phyloP scores from a whole-genome alignment of 2,329 filamentous ascomycete species.

The Hymenoscyphus linearis region DNA sequence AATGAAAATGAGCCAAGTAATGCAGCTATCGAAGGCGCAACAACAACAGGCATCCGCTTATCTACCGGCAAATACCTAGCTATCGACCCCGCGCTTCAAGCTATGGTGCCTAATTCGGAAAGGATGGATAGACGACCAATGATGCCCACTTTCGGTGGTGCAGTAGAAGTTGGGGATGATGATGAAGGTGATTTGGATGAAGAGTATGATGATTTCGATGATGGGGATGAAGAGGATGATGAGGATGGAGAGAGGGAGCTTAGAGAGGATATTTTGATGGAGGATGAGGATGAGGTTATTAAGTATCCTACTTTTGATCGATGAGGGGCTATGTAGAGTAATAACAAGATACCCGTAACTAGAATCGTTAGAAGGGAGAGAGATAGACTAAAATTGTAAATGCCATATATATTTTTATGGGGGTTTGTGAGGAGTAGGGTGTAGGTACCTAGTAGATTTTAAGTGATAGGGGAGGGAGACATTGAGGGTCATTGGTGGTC shows the following conservation, averaged over 20 bases:
- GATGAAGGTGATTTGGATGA: neutral
- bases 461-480: no score
- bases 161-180: neutral
- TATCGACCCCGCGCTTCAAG: neutral
- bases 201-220: neutral
- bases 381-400: neutral
- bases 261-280: neutral
- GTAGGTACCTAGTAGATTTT: no score
- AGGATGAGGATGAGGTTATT: neutral
- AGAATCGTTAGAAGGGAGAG: no score
- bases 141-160: neutral
- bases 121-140: neutral
- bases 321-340: neutral
- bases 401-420: neutral
- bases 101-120: neutral
- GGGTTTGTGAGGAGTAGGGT: no score
- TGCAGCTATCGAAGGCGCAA: no score
- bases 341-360: no score
- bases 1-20: neutral
- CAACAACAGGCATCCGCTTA: no score
- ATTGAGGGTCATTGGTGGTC: no score
- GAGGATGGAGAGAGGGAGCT: neutral
- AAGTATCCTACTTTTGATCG: neutral
- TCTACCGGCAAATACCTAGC: neutral
- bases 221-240: slow-evolving; percentile 2